Base-by-base conservation (phyloP, 2,329 filamentous ascomycete species). In the Amesomyces nigricolor region DNA sequence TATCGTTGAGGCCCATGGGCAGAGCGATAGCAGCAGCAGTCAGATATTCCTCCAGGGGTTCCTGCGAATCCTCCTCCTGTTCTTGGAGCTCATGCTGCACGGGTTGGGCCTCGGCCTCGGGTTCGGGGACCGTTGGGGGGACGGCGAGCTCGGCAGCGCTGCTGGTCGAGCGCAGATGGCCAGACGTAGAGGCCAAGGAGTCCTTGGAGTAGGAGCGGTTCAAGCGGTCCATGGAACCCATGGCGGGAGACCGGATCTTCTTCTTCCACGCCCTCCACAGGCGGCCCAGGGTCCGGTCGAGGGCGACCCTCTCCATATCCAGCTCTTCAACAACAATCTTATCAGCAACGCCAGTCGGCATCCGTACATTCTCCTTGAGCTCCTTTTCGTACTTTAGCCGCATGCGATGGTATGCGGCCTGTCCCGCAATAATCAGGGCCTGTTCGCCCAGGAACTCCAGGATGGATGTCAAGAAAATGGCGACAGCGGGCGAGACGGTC, bases 221-320 rank as follows among this genome's bases (percentile, higher is more conserved):
- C 46, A 66, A 42, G 39, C 58, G 58, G 37, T 75, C 72, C 47
- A 74, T 68, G 39, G 78, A 71, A 35, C 68, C 75, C 35, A 74
- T 70, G 26, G 67, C 69, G 0, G 82, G 81, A 6, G 79, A 78
- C 56, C 89, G 82, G 63, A 88, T 79, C 59, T 87, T 83, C 74
- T 96, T 96, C 73, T 94, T 90, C 94, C 94, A 99, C 26, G 89
- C 88, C 64, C 94, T 83, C 94, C 94, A 99, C 43, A 97, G 76
- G 47, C 91, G 80, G 17, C 94, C 94, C 1, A 99, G 75, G 2
- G 89, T 91, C 55, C 91, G 82, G 67, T 96, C 95, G 58, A 97
- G 78, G 7, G 92, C 92, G 61, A 97, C 82, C 63, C 91, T 89
- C 67, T 97, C 94, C 78, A 96, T 89, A 68, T 99, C 94, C 53